Base-by-base conservation (phyloP, 495 filamentous ascomycete species). In the Cladorrhinum samala region DNA sequence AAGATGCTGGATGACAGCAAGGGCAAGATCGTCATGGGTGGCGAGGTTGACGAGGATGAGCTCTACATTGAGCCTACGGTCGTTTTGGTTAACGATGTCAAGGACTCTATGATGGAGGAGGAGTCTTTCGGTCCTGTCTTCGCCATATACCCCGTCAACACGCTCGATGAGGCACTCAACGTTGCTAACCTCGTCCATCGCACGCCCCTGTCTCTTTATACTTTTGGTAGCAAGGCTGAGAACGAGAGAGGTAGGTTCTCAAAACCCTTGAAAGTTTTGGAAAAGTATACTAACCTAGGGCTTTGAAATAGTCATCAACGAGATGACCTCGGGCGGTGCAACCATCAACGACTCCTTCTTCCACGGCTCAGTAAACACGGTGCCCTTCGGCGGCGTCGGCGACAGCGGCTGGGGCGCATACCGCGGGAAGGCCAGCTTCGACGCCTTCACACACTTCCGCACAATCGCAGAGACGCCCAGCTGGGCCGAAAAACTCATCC, bases 51-150 rank as follows among this genome's bases (percentile, higher is more conserved):
- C 61, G 86, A 88, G 71, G 57, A 67, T 19, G 83, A 90, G 39
- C 80, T 82, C 41, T 95, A 83, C 65, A 89, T 98, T 55, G 87
- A 90, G 62, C 88, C 89, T 0, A 96, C 93, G 0, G 78, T 93
- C 7, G 80, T 97, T 21, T 77, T 84, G 58, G 83, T 96, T 18
- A 75, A 86, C 57, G 83, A 81, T 46, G 54, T 76, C n/a, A 76
- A 87, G 19, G 93, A 97, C 68, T 79, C 87, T 20, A 74, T 95
- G 65, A 77, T 95, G 59, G 60, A 67, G 47, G 80, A 92, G 46
- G 93, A 98, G 74, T 85, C 83, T 54, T 98, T 97, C 64, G 93
- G 91, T 33, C 93, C 93, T 11, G 77, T 96, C 49, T 85, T 95
- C 46, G 80, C 89, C 45, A 82, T 96, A 50, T 71, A 90, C 25